Conservation (phyloP, 106 monocot species). For the Acanthochlamys bracteata region DNA sequence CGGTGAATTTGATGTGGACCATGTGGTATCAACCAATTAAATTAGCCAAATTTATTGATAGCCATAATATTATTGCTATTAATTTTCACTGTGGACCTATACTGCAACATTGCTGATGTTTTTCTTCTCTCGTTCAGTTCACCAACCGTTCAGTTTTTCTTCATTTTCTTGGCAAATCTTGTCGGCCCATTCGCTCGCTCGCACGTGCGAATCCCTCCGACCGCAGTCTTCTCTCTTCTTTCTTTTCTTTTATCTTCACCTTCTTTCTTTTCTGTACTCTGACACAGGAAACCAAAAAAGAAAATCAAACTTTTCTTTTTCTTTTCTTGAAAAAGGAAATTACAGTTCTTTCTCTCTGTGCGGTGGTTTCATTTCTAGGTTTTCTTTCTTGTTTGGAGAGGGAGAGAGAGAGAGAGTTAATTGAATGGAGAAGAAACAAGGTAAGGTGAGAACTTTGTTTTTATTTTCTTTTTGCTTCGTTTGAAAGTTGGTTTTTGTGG, state of each 20-base stretch:
- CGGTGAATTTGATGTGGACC: too few species aligned
- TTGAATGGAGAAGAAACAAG: too few species aligned
- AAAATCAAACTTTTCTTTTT: background rate
- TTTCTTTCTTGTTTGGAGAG: background rate
- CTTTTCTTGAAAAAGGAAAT: background rate
- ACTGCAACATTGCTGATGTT: background rate
- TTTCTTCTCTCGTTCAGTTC: background rate
- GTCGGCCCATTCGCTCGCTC: background rate
- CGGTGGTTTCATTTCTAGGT: too few species aligned
- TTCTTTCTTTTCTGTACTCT: background rate
- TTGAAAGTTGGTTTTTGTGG: too few species aligned
- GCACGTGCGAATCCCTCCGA: background rate
- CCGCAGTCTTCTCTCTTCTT: background rate
- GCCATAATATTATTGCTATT: too few species aligned
- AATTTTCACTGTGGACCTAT: background rate
- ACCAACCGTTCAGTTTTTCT: background rate
- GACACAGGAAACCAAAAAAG: background rate
- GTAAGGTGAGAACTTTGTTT: too few species aligned
- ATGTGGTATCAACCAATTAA: too few species aligned
- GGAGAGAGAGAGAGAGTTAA: background rate
- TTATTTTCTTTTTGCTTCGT: too few species aligned
- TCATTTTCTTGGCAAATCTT: background rate
- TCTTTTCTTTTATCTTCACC: background rate
- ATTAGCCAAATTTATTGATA: too few species aligned
- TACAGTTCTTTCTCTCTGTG: background rate